Conservation (phyloP, 169 alveolate species). For the Perkinsus marinus region DNA sequence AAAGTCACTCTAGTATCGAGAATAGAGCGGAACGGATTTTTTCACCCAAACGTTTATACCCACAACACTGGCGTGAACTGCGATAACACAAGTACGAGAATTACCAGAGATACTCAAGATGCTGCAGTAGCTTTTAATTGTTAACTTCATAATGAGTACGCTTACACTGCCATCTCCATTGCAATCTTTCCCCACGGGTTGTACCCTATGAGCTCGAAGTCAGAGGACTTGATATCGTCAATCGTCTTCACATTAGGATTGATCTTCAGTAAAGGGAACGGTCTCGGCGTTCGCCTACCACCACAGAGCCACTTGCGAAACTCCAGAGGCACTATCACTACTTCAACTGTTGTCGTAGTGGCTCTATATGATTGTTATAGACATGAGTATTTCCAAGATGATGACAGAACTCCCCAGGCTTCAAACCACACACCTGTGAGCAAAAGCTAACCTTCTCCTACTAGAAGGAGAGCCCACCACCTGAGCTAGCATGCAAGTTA, state of each 20-base stretch:
- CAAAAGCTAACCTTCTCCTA: too few relatives aligned
- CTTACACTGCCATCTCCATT: conserved; percentile 77
- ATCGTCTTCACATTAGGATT: conserved; percentile 62
- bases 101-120: too few relatives aligned
- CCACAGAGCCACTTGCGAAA: not conserved
- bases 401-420: conserved; percentile 82
- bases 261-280: conserved; percentile 85
- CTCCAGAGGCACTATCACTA: not conserved
- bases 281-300: conserved; percentile 73
- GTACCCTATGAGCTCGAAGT: conserved; percentile 74
- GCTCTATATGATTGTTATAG: conserved; percentile 81
- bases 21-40: too few relatives aligned
- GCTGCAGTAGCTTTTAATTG: not conserved
- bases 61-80: too few relatives aligned
- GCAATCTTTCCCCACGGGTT: conserved; percentile 66
- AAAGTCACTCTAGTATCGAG: too few relatives aligned
- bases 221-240: conserved; percentile 70
- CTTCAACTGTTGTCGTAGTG: conserved; percentile 66
- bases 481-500: conserved; percentile 89
- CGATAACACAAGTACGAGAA: too few relatives aligned
- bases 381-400: conserved; percentile 91
- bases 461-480: conserved; percentile 31
- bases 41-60: too few relatives aligned
- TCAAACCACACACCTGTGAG: conserved; percentile 50
- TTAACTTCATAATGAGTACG: not conserved